A percentile compares a stretch with the other conserved stretches of the same genome.
These are phyloP conservation scores for Cladosporium sp. DNA, from an alignment of 2,329 filamentous ascomycete genomes.

Conservation along the genomic window DNA sequence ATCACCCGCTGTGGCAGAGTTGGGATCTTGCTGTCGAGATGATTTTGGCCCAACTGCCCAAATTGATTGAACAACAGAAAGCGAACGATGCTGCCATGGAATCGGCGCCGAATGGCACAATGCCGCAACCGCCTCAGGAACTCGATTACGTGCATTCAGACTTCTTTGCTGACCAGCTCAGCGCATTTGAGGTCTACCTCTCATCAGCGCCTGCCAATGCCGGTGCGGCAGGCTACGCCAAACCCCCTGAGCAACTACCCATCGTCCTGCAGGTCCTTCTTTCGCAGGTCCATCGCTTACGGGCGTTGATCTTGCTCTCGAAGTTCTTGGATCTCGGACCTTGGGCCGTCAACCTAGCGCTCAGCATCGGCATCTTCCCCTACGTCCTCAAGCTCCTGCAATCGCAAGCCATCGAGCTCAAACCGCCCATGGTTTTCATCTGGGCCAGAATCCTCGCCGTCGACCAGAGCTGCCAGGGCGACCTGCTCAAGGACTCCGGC, in stretches of 20 bases:
- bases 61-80: slow-evolving; percentile 68
- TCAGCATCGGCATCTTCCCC: slow-evolving; percentile 97
- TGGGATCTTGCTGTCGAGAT: slow-evolving; percentile 98
- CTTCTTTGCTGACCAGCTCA: slow-evolving; percentile 95
- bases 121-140: slow-evolving; percentile 32
- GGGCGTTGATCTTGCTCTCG: slow-evolving; percentile 84
- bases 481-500: slow-evolving; percentile 92
- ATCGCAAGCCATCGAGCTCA: slow-evolving; percentile 87
- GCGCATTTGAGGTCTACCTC: slow-evolving; percentile 93
- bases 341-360: slow-evolving; percentile 95
- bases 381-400: slow-evolving; percentile 97
- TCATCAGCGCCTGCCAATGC: slow-evolving; percentile 83
- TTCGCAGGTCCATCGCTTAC: slow-evolving; percentile 87
- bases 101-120: slow-evolving; percentile 11
- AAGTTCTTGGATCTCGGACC: slow-evolving; percentile 92
- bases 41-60: slow-evolving; percentile 81
- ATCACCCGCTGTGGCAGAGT: slow-evolving; percentile 92
- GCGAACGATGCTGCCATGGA: slow-evolving; percentile 42
- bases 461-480: slow-evolving; percentile 85
- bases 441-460: slow-evolving; percentile 96
- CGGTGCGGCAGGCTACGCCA: slow-evolving; percentile 49
- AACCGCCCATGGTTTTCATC: slow-evolving; percentile 99
- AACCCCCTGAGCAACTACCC: slow-evolving; percentile 77
- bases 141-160: slow-evolving; percentile 92
- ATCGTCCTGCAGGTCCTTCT: slow-evolving; percentile 93